Evolutionary conservation across 164 flowering plant species (phyloP), one percentile per base, ranked within the genome.

Genomic region (Piper longum): DNA sequence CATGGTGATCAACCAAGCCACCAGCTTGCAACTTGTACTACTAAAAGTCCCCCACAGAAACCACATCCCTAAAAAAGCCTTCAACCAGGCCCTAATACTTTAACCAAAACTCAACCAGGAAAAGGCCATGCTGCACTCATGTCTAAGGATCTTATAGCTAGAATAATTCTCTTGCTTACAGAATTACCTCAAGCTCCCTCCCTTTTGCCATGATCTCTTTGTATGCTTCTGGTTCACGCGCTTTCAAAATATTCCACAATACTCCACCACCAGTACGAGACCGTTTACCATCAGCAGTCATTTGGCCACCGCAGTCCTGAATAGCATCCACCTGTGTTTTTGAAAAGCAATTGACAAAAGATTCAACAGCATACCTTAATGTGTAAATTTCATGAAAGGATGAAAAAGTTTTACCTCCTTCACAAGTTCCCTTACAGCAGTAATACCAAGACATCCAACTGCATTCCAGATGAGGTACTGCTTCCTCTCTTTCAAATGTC

Each of bases 231-330:
- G 95, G 96, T 62, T 87, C 95, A 40, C 92, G 81, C 45, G 72
- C 41, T 82, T 88, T 93, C n/a, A 93, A 78, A 65, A 93, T 85
- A 73, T 73, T 78, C 97, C 97, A 93, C 57, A 93, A 71, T 66
- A 93, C 72, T 42, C 97, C 97, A 66, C 97, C 99, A 64, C 97
- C 95, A 39, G 74, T 81, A 16, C 92, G 77, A 41, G 2, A 44
- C 42, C 91, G 88, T 58, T 67, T 74, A 1, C 95, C 96, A 81
- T 87, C 91, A 68, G 86, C 81, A 66, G 95, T 90, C 89, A 76
- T 81, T 78, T 88, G 99, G 66, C 99, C 99, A 64, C 99, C 96
- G 76, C 96, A 88, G 60, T 85, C 78, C 75, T 90, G 91, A 72
- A 95, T 72, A 54, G 88, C 93, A 70, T 88, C 85, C 67, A 90